Conservation (phyloP, 306 rosid genomes). For the Gleditsia sinensis region DNA sequence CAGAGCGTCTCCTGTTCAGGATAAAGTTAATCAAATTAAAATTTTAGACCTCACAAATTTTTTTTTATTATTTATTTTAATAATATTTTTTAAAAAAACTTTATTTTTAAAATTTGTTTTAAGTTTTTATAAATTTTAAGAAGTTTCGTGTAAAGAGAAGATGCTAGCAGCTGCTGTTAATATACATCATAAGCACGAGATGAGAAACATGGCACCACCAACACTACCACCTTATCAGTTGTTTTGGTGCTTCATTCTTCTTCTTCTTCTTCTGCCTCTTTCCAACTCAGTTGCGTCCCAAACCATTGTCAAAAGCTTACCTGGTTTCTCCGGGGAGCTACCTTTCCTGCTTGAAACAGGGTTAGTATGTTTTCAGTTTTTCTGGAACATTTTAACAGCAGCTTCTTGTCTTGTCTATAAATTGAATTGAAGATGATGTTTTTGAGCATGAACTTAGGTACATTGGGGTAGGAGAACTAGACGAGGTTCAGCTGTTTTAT, state of each 20-base stretch:
- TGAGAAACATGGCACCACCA: background rate
- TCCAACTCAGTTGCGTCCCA: slow-evolving; percentile 14
- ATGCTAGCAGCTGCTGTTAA: background rate
- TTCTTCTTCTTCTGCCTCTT: slow-evolving; percentile 10
- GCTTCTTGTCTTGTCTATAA: no score
- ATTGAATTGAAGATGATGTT: no score
- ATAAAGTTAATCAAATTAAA: background rate
- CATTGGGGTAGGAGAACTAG: slow-evolving; percentile 39
- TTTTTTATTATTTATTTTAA: no score
- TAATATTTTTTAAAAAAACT: no score
- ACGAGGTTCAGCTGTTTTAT: slow-evolving; percentile 47
- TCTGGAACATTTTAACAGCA: no score
- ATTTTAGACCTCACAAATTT: no score
- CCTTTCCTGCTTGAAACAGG: slow-evolving; percentile 34
- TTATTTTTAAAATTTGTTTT: no score
- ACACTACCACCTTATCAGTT: background rate
- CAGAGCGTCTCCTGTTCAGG: background rate
- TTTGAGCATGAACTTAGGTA: slow-evolving; percentile 29
- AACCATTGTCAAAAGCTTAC: slow-evolving; percentile 28
- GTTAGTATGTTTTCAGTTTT: background rate
- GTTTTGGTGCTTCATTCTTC: slow-evolving; percentile 9
- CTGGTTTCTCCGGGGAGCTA: slow-evolving; percentile 27
- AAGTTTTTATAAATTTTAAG: no score
- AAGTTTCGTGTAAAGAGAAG: background rate
- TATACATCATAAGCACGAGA: background rate